Conservation (phyloP, 2,329 filamentous ascomycete genomes). For the Ophidiomyces ophidiicola region DNA sequence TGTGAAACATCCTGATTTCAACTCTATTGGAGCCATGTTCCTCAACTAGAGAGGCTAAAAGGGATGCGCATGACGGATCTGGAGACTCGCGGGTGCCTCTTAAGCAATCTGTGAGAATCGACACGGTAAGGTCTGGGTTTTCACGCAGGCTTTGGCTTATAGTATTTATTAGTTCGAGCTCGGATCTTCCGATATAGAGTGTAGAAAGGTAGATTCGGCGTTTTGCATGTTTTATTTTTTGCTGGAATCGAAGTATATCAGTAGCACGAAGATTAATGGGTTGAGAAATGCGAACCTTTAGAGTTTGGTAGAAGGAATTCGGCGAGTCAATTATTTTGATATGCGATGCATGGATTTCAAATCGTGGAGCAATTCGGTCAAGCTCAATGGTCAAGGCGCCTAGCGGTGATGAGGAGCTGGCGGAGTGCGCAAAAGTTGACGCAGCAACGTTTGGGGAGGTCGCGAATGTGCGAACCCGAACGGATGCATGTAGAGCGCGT, state of each 20-base stretch:
- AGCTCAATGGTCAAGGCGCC: constrained; percentile 58
- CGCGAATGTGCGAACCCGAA: constrained; percentile 29
- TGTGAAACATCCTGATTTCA: constrained; percentile 95
- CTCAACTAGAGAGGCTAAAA: constrained; percentile 68
- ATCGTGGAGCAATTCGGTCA: constrained; percentile 80
- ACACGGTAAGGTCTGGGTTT: constrained; percentile 68
- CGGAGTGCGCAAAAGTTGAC: constrained; percentile 14
- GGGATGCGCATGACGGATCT: constrained; percentile 70
- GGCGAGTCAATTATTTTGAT: constrained; percentile 70
- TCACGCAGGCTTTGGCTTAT: constrained; percentile 60
- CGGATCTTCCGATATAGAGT: constrained; percentile 87
- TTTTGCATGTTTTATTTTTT: constrained; percentile 70
- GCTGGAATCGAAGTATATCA: constrained; percentile 36
- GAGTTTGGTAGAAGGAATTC: constrained; percentile 75
- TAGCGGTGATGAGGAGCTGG: constrained; percentile 36
- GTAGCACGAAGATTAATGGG: constrained; percentile 3
- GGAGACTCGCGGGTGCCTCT: constrained; percentile 86
- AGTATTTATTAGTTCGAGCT: constrained; percentile 73
- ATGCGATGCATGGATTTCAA: constrained; percentile 69
- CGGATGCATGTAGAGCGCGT: constrained; percentile 18
- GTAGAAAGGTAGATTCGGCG: constrained; percentile 84
- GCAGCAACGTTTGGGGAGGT: constrained; percentile 20
- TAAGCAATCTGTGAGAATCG: constrained; percentile 81
- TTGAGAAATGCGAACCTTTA: constrained; percentile 53
- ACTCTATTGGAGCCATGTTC: constrained; percentile 78